These are phyloP conservation scores for Psilocybe subaeruginosa DNA, from an alignment of 768 basidiomycete species.

Conservation along the genomic window DNA sequence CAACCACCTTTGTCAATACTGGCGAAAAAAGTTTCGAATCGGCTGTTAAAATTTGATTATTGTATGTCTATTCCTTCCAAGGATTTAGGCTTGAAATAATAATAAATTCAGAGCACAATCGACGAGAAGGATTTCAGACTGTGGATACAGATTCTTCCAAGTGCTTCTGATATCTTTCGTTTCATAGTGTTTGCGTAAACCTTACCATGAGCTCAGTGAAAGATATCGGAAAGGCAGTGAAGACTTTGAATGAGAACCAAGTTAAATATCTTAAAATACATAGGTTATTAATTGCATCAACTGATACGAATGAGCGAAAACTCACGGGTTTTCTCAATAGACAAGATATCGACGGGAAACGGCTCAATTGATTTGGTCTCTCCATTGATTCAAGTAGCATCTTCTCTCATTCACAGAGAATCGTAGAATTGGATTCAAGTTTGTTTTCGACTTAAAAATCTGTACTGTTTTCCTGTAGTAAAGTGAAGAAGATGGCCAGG, in stretches of 20 bases:
- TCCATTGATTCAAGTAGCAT: too few species aligned
- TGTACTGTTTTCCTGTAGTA: too few species aligned
- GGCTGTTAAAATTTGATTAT: slow-evolving; percentile 11
- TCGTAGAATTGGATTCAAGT: too few species aligned
- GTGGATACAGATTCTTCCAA: slow-evolving; percentile 14
- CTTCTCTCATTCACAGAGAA: too few species aligned
- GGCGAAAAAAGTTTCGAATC: slow-evolving; percentile 8
- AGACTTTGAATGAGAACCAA: slow-evolving; percentile 9
- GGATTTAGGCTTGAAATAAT: background rate
- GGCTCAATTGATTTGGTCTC: background rate
- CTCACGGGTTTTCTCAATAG: background rate
- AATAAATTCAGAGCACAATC: slow-evolving; percentile 10
- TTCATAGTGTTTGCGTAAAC: background rate
- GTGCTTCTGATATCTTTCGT: background rate
- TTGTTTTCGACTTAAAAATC: too few species aligned
- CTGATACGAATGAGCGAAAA: background rate
- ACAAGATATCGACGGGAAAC: background rate
- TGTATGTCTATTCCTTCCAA: background rate
- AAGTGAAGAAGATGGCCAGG: too few species aligned
- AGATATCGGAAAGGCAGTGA: slow-evolving; percentile 17
- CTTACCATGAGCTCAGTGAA: slow-evolving; percentile 11
- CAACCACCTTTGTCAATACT: slow-evolving; percentile 10
- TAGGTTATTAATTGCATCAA: background rate
- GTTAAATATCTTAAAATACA: slow-evolving; percentile 16
- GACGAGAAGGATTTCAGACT: slow-evolving; percentile 17